Evolutionary conservation across 1,139 yeast species (phyloP).

Genomic region (Geotrichum fermentans): DNA sequence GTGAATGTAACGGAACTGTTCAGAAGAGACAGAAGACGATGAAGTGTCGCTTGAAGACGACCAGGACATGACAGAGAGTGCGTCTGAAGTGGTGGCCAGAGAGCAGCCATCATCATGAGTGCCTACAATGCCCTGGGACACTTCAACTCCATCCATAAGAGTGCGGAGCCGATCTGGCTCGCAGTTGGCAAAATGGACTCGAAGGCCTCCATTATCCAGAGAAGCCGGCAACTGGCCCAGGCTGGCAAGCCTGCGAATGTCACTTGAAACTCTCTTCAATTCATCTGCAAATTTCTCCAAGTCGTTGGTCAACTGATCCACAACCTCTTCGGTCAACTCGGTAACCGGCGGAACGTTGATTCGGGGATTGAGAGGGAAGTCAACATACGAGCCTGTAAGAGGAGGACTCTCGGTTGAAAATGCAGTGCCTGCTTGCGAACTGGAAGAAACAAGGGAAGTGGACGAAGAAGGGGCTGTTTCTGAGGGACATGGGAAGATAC

Average conservation of each 20-base stretch:
- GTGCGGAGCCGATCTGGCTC: slow-evolving; percentile 32
- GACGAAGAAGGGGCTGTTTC: neutral
- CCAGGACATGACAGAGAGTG: neutral
- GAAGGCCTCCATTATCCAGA: slow-evolving; percentile 31
- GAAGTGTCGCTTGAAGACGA: too few species aligned
- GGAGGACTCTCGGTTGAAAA: slow-evolving; percentile 10
- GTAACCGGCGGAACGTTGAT: slow-evolving; percentile 29
- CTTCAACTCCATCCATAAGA: slow-evolving; percentile 34
- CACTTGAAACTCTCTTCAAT: slow-evolving; percentile 28
- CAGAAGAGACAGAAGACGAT: slow-evolving; percentile 1
- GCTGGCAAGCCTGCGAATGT: slow-evolving; percentile 31
- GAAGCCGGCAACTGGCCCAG: slow-evolving; percentile 40
- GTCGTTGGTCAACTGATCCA: slow-evolving; percentile 25
- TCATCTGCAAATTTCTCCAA: slow-evolving; percentile 28
- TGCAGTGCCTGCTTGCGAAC: slow-evolving; percentile 3
- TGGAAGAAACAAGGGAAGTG: slow-evolving; percentile 6
- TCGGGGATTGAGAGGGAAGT: slow-evolving; percentile 35
- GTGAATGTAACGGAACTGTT: slow-evolving; percentile 7
- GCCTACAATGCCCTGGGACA: slow-evolving; percentile 31
- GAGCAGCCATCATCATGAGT: neutral
- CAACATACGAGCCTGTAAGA: slow-evolving; percentile 29
- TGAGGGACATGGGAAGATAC: neutral
- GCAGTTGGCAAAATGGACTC: slow-evolving; percentile 39
- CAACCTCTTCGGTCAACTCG: slow-evolving; percentile 30
- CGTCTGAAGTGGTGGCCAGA: neutral